Evolutionary conservation across 2,329 filamentous ascomycete species (phyloP).

Genomic region (Diplodia scrobiculata): DNA sequence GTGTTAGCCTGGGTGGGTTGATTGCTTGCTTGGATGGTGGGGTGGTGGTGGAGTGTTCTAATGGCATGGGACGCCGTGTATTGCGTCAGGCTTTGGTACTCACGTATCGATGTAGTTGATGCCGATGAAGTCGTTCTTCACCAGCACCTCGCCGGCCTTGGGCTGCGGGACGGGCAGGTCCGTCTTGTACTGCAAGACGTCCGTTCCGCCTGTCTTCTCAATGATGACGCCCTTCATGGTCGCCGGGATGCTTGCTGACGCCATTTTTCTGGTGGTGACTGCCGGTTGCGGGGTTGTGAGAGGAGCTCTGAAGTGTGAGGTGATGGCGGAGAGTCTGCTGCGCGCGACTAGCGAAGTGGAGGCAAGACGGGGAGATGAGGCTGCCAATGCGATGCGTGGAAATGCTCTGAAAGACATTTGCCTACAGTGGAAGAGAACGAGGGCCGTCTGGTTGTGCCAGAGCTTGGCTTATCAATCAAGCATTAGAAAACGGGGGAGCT

Average conservation of each 20-base stretch:
- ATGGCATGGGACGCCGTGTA: neutral
- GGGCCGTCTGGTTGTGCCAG: neutral
- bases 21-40: neutral
- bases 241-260: constrained; percentile 57
- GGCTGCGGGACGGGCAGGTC: constrained; percentile 70
- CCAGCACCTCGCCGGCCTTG: constrained; percentile 70
- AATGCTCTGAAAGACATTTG: constrained; percentile 12
- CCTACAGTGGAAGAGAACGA: neutral
- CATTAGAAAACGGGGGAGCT: neutral
- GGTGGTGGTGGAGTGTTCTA: neutral
- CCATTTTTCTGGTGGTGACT: constrained; percentile 39
- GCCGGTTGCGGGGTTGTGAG: neutral
- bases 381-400: constrained; percentile 13
- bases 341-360: neutral
- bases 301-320: constrained; percentile 13
- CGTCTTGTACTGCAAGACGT: constrained; percentile 70
- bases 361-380: neutral
- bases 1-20: neutral
- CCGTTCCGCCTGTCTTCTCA: constrained; percentile 69
- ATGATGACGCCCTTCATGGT: constrained; percentile 75
- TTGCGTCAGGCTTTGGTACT: constrained; percentile 31
- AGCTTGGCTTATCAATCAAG: constrained; percentile 9
- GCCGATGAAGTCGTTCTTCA: constrained; percentile 78
- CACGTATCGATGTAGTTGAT: constrained; percentile 88
- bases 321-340: constrained; percentile 14